Base-by-base conservation (phyloP, 2,329 filamentous ascomycete species). In the Epichloe typhina region DNA sequence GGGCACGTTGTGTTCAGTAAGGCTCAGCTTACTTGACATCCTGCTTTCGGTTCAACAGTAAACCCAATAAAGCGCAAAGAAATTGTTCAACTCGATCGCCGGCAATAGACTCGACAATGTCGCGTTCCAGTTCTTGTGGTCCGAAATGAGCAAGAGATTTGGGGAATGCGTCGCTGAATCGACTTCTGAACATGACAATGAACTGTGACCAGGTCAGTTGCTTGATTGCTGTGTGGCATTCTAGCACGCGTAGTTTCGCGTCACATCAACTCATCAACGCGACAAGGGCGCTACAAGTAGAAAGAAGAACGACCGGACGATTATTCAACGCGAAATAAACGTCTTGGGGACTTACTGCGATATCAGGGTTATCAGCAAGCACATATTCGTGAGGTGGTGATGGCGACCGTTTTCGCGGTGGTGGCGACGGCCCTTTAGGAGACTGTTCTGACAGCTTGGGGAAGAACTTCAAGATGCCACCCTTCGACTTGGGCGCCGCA, bases 11-110 rank as follows among this genome's bases (percentile, higher is more conserved):
- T 23, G 8, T 42, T 26, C 9, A 38, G 47, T 11, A 52, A 54
- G 58, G 6, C 19, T 41, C n/a, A 55, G 56, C 88, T 69, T 80
- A 97, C 93, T 98, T 95, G 65, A 97, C 87, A 70, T 95, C 90
- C 66, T 98, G 95, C 75, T 98, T 97, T 67, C 93, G 84, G 69
- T 98, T 98, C 62, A 98, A 75, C 50, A 96, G 80, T 59, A 98
- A 74, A 35, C 86, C 84, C 43, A 98, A 74, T 57, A 98, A 70
- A 55, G 89, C 89, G 73, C 94, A 98, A 26, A 98, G 75, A 52
- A 98, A 81, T 58, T 83, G 79, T 72, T 97, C 91, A 45, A 87
- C 83, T 62, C 90, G 84, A 61, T 94, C 84, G 60, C 89, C 88
- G 2, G 91, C 90, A 21, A 83, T 70, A 46, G 77, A 70, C 64